Percentiles rank a stretch among this genome's conserved stretches.
Evolutionary conservation across 306 rosid genomes (phyloP).

Genomic region (Quillaja saponaria): DNA sequence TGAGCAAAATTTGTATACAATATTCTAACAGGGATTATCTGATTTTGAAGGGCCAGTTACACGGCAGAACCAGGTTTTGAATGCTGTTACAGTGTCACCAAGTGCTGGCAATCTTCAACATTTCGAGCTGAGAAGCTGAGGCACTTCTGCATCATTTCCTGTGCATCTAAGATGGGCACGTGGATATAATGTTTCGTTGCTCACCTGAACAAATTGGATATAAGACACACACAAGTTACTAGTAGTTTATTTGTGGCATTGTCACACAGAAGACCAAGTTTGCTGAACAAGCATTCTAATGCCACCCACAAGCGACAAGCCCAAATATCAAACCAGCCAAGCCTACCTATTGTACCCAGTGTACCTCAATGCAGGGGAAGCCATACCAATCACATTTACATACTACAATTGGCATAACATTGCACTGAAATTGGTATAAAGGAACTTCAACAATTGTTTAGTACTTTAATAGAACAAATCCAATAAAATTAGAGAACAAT

Average conservation of each 20-base stretch:
- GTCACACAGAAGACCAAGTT: no score
- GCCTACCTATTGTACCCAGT: no score
- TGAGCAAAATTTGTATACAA: neutral
- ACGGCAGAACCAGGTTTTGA: constrained; percentile 95
- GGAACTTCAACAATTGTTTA: no score
- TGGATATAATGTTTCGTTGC: constrained; percentile 91
- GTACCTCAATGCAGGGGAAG: no score
- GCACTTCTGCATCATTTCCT: constrained; percentile 78
- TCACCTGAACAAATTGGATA: constrained; percentile 50
- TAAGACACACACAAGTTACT: constrained; percentile 7
- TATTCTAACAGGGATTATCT: constrained; percentile 30
- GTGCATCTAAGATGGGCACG: constrained; percentile 89
- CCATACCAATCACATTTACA: no score
- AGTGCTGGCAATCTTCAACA: constrained; percentile 87
- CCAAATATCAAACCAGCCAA: no score
- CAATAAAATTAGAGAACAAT: no score
- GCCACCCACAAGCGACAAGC: no score
- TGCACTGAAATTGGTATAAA: no score
- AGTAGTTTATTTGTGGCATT: neutral
- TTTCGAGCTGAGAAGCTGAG: constrained; percentile 83
- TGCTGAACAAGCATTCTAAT: no score
- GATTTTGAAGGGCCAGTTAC: constrained; percentile 50
- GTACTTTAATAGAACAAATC: no score
- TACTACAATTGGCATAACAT: no score
- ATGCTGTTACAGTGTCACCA: constrained; percentile 73